A percentile compares a stretch with the other conserved stretches of the same genome.
phyloP scores from a whole-genome alignment of 305 asterid species.

The Petunia hybrid region DNA sequence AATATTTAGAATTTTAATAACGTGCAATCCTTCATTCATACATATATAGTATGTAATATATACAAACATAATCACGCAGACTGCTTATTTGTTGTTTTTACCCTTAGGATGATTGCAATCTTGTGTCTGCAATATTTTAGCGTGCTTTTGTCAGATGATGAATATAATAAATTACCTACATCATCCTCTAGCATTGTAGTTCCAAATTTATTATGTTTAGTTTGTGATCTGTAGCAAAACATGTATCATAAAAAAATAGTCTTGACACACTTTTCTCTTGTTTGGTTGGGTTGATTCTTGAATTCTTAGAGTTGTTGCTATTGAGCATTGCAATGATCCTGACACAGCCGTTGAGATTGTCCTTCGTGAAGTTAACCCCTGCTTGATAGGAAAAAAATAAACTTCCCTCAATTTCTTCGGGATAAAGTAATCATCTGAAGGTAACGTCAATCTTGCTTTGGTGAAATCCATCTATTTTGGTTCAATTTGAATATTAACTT shows the following conservation, averaged over 20 bases:
- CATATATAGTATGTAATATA: too few species aligned
- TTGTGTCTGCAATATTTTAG: not conserved
- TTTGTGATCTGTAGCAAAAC: not conserved
- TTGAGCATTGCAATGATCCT: conserved; percentile 74
- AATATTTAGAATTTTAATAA: too few species aligned
- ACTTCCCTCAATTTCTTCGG: conserved; percentile 35
- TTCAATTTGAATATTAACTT: not conserved
- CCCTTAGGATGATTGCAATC: conserved; percentile 20
- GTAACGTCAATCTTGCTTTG: conserved; percentile 43
- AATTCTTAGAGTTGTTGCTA: conserved; percentile 79
- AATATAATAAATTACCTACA: too few species aligned
- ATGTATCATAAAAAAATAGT: not conserved
- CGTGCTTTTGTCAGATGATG: too few species aligned
- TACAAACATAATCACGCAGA: not conserved
- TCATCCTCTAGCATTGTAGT: too few species aligned
- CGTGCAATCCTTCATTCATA: too few species aligned
- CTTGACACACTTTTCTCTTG: not conserved
- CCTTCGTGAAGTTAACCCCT: conserved; percentile 74
- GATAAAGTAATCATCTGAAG: conserved; percentile 48
- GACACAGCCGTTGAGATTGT: conserved; percentile 81
- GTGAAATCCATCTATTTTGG: conserved; percentile 13
- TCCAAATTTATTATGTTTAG: too few species aligned
- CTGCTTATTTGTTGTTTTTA: not conserved
- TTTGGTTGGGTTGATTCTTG: conserved; percentile 71
- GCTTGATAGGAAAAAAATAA: conserved; percentile 51